A percentile compares a stretch with the other conserved stretches of the same genome.
Evolutionary conservation across 257 asterid species (phyloP).

Genomic region (Sherardia arvensis): DNA sequence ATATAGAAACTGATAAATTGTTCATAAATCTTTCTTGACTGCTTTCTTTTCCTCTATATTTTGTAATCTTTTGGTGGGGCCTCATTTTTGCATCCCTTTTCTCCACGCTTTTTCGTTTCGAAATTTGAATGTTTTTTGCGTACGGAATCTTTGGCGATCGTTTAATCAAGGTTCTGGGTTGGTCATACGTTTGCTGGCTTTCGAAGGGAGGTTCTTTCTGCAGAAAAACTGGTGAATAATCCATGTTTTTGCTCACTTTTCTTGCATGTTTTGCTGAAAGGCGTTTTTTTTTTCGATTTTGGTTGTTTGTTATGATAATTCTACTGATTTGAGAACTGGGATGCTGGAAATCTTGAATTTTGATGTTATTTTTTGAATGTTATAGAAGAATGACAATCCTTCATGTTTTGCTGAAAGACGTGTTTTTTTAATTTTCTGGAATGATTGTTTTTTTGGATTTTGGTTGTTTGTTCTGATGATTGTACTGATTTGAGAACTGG

Average conservation of each 20-base stretch:
- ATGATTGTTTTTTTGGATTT: background rate
- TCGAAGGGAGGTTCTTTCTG: background rate
- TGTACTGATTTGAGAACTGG: background rate
- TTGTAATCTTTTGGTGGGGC: background rate
- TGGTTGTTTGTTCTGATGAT: background rate
- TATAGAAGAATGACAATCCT: too few relatives aligned
- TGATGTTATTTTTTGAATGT: background rate
- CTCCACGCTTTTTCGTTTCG: constrained; percentile 6
- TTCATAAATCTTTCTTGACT: background rate
- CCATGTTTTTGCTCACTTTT: background rate
- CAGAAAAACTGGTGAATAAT: background rate
- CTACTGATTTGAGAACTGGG: background rate
- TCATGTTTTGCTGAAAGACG: background rate
- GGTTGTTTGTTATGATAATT: background rate
- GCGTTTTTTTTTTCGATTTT: background rate
- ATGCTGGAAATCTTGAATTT: background rate
- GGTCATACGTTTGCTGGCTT: background rate
- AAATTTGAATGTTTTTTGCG: constrained; percentile 9
- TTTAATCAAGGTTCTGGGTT: background rate
- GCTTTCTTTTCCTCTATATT: background rate
- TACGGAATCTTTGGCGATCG: background rate
- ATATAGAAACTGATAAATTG: background rate
- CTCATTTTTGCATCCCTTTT: background rate
- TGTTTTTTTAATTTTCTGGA: too few relatives aligned
- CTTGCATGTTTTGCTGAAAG: background rate